Conservation (phyloP, 169 alveolate genomes). For the Eimeria acervulina region DNA sequence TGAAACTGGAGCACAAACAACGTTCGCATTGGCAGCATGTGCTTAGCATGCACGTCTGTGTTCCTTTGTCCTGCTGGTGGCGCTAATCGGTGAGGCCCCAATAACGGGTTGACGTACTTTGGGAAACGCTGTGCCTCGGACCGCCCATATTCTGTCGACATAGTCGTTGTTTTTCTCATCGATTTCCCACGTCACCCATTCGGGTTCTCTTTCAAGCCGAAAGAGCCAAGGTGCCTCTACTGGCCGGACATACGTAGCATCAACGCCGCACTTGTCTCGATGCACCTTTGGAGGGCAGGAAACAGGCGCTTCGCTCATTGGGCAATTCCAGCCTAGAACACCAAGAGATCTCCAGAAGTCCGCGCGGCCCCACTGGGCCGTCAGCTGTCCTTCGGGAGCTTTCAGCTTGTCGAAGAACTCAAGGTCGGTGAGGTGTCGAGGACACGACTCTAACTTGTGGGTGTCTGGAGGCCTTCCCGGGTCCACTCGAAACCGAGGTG, state of each 20-base stretch:
- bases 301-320: constrained; percentile 32
- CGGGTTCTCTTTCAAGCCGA: constrained; percentile 57
- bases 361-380: constrained; percentile 53
- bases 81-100: not conserved
- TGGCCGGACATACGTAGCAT: constrained; percentile 54
- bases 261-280: constrained; percentile 63
- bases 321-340: constrained; percentile 41
- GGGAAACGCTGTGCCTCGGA: constrained; percentile 56
- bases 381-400: constrained; percentile 39
- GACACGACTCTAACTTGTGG: not conserved
- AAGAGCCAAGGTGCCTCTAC: constrained; percentile 62
- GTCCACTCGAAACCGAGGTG: constrained; percentile 51
- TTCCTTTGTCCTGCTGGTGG: not conserved
- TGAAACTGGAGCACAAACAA: not conserved
- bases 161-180: constrained; percentile 46
- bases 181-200: constrained; percentile 36
- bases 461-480: not conserved
- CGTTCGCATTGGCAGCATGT: not conserved
- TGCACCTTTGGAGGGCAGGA: constrained; percentile 46
- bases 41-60: not conserved
- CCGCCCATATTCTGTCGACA: constrained; percentile 57
- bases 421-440: constrained; percentile 33
- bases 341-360: constrained; percentile 35
- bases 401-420: constrained; percentile 52
- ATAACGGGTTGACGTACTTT: not conserved